Evolutionary conservation across 352 stramenopile genomes (phyloP).

Genomic region (Phytophthora hybrid): DNA sequence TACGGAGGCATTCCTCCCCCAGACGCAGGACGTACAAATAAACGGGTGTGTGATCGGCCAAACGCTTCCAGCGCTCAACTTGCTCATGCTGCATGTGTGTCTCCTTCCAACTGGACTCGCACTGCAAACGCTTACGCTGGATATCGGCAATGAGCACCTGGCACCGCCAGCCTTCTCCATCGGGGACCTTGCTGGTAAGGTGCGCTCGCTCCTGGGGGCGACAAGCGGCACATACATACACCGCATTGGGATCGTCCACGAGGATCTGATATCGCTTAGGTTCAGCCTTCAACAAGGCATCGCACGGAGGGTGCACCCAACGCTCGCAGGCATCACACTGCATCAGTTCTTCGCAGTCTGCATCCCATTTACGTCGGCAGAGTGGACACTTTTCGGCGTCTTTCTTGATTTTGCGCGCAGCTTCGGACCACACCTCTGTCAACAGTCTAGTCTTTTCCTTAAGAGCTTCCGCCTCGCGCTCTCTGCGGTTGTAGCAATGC

Average conservation of each 20-base stretch:
- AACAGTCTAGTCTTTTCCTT: conserved; percentile 64
- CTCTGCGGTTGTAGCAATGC: conserved; percentile 61
- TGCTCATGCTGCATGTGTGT: conserved; percentile 61
- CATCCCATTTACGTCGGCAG: conserved; percentile 73
- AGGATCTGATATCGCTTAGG: conserved; percentile 70
- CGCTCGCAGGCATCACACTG: conserved; percentile 89
- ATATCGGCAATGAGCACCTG: conserved; percentile 80
- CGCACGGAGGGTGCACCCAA: conserved; percentile 86
- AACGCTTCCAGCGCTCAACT: conserved; percentile 72
- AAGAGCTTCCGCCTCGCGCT: conserved; percentile 57
- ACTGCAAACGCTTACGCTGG: conserved; percentile 69
- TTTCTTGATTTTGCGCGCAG: conserved; percentile 60
- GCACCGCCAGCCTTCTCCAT: conserved; percentile 65
- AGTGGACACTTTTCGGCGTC: conserved; percentile 83
- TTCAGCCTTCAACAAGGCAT: conserved; percentile 66
- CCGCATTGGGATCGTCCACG: conserved; percentile 67
- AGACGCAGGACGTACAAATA: conserved; percentile 86
- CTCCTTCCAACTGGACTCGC: conserved; percentile 76
- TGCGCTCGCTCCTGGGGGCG: conserved; percentile 67
- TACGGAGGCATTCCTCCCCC: conserved; percentile 86
- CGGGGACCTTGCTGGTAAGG: conserved; percentile 34
- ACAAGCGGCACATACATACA: conserved; percentile 81
- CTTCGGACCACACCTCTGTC: conserved; percentile 64
- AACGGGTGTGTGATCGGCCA: conserved; percentile 78
- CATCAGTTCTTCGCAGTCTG: conserved; percentile 84